Evolutionary conservation across 1,284 basidiomycete genomes (phyloP), one percentile per base, ranked within the genome.

Genomic region (Apiotrichum montevideense): DNA sequence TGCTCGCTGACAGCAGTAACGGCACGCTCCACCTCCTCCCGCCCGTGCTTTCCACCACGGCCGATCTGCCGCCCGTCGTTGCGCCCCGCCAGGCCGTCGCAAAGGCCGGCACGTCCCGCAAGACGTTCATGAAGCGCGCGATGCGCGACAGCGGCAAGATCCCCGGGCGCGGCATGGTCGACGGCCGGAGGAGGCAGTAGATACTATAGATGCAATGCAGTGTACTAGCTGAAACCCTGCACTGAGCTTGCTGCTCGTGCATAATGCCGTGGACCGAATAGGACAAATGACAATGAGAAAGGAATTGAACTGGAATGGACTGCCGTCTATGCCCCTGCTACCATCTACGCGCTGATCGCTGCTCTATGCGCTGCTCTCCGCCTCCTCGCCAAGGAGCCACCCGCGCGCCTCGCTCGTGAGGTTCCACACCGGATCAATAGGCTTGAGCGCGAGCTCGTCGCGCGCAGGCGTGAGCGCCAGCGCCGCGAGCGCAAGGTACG

Each of bases 401-500:
- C 64, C 63, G 1, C 82, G 81, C 2, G 87, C 88, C 39, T 81
- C 81, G 35, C 76, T 71, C 9, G 80, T 83, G 41, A 87, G 82
- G 66, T 92, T 93, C 65, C 89, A 80, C 49, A 85, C 71, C 0
- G 86, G 81, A 62, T 91, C 83, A 14, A 92, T 71, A 1, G 73
- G 70, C 15, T 80, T 78, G 9, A 91, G 50, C 66, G 74, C 87
- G 83, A 89, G 44, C 80, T 80, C 54, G 61, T 52, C 56, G n/a
- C 48, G 47, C 4, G 52, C 67, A 8, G 82, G 80, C 61, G 84
- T 84, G 63, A 92, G 79, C 1, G 88, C 81, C 37, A 94, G 68
- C 0, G 88, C 85, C 0, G 92, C 91, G 29, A 95, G 77, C 2
- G 89, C 85, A 34, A 96, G 80, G 72, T 95, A 96, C 0, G 90